These are phyloP conservation scores for Penicillium fuscoglaucum DNA, from an alignment of 2,329 filamentous ascomycete species.

Conservation along the genomic window DNA sequence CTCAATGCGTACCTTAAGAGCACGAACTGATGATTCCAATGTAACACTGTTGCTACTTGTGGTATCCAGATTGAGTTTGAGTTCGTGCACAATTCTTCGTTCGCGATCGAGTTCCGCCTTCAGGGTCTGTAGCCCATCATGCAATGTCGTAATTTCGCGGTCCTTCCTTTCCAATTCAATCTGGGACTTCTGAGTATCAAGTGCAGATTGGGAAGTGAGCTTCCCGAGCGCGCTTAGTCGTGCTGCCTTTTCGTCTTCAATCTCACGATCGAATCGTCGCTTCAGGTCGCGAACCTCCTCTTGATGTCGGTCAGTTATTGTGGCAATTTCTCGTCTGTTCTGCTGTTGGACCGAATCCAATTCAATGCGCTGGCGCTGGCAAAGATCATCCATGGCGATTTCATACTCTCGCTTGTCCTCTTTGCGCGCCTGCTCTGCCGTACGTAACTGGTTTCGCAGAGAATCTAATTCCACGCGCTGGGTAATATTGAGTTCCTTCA, in stretches of 20 bases:
- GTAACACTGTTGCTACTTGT: conserved; percentile 62
- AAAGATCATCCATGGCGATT: conserved; percentile 53
- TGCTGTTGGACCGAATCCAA: conserved; percentile 46
- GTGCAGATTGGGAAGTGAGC: conserved; percentile 34
- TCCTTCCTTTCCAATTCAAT: conserved; percentile 55
- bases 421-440: conserved; percentile 52
- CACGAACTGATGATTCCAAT: conserved; percentile 73
- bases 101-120: conserved; percentile 61
- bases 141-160: conserved; percentile 52
- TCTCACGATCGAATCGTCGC: conserved; percentile 62
- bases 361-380: conserved; percentile 53
- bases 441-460: conserved; percentile 54
- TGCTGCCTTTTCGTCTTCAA: conserved; percentile 61
- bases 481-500: conserved; percentile 53
- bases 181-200: conserved; percentile 43
- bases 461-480: conserved; percentile 70
- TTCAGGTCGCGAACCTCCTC: conserved; percentile 68
- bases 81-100: conserved; percentile 57
- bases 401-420: conserved; percentile 54
- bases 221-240: conserved; percentile 43
- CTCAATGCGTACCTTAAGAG: conserved; percentile 77
- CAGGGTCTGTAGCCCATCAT: conserved; percentile 40
- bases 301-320: conserved; percentile 61
- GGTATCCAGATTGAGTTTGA: conserved; percentile 61
- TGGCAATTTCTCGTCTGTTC: conserved; percentile 56